These are phyloP conservation scores for Podaxis rugospora DNA, from an alignment of 768 basidiomycete species.

Conservation along the genomic window DNA sequence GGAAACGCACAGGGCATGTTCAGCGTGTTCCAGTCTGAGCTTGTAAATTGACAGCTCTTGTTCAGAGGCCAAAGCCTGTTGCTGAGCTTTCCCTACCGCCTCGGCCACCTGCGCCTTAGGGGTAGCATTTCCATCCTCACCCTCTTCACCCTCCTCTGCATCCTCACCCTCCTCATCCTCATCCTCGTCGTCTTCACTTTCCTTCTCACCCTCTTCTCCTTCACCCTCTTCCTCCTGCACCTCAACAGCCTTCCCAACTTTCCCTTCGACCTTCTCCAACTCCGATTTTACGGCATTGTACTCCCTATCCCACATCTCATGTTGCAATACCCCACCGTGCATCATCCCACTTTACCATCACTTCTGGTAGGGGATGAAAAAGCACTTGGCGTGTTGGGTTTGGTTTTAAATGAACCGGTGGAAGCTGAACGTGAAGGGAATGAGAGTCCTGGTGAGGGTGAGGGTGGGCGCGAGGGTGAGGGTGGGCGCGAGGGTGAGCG, in stretches of 20 bases:
- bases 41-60: slow-evolving; percentile 4
- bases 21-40: slow-evolving; percentile 5
- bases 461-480: too few species aligned
- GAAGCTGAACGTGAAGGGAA: too few species aligned
- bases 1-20: neutral
- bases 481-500: too few species aligned
- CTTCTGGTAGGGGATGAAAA: too few species aligned
- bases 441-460: too few species aligned
- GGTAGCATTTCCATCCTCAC: neutral
- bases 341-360: too few species aligned
- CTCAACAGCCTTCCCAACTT: slow-evolving; percentile 58
- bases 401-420: too few species aligned
- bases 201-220: slow-evolving; percentile 29
- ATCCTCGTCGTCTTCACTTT: slow-evolving; percentile 23
- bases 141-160: slow-evolving; percentile 20
- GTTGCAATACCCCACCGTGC: slow-evolving; percentile 77
- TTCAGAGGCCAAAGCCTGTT: neutral
- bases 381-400: too few species aligned
- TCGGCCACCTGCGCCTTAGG: slow-evolving; percentile 16
- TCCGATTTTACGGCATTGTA: slow-evolving; percentile 61
- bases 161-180: slow-evolving; percentile 23
- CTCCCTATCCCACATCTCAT: slow-evolving; percentile 67
- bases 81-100: neutral
- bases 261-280: slow-evolving; percentile 65
- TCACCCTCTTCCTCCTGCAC: slow-evolving; percentile 35